Percentiles rank a stretch among this genome's conserved stretches.
phyloP scores from a whole-genome alignment of 179 eudicot species.

The Nepenthes alata region DNA sequence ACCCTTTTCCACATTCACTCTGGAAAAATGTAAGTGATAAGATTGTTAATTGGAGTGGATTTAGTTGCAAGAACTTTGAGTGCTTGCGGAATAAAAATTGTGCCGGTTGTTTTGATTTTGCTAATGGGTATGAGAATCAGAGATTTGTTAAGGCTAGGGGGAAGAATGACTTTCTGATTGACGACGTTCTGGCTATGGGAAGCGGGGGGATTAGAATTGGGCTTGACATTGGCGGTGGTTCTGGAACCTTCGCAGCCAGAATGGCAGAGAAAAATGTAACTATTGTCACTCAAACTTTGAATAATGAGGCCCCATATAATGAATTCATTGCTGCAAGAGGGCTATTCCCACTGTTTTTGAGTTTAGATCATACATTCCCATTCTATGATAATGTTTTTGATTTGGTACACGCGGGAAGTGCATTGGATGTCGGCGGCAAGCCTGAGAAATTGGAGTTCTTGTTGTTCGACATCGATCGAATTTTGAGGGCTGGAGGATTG shows the following conservation, averaged over 20 bases:
- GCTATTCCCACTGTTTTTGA: conserved; percentile 71
- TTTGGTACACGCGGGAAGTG: conserved; percentile 62
- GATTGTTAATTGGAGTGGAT: conserved; percentile 71
- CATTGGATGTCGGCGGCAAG: conserved; percentile 67
- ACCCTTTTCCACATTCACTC: conserved; percentile 64
- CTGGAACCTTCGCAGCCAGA: conserved; percentile 81
- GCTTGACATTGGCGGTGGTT: conserved; percentile 84
- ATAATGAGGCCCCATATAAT: conserved; percentile 58
- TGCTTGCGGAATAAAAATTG: conserved; percentile 69
- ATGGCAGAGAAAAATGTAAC: conserved; percentile 93
- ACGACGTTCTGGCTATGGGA: conserved; percentile 48
- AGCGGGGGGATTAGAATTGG: conserved; percentile 58
- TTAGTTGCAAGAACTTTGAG: conserved; percentile 71
- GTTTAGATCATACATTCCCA: conserved; percentile 76
- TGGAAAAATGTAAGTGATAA: conserved; percentile 72
- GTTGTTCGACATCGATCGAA: conserved; percentile 81
- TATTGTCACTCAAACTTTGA: conserved; percentile 48
- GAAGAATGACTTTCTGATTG: conserved; percentile 64
- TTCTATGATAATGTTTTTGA: conserved; percentile 73
- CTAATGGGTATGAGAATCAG: conserved; percentile 40
- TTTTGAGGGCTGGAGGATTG: conserved; percentile 75
- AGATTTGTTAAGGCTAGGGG: conserved; percentile 54
- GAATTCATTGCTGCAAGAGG: conserved; percentile 91
- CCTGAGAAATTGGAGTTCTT: conserved; percentile 81
- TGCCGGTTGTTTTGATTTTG: conserved; percentile 58